A percentile compares a stretch with the other conserved stretches of the same genome.
These are phyloP conservation scores for Penicillium pulvis DNA, from an alignment of 495 filamentous ascomycete genomes.

Conservation along the genomic window DNA sequence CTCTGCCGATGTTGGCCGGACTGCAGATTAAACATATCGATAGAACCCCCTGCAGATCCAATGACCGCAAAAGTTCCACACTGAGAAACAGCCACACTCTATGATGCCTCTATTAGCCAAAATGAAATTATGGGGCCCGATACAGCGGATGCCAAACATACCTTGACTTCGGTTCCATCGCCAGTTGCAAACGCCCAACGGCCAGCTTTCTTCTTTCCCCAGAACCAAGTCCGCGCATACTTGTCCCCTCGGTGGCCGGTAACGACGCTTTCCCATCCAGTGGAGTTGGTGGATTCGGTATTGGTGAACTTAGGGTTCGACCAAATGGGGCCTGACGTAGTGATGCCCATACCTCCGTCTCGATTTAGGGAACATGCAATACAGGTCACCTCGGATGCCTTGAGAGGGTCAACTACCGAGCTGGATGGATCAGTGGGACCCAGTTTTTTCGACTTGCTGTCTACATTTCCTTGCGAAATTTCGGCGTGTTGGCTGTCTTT, in stretches of 20 bases:
- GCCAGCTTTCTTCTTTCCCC: constrained; percentile 89
- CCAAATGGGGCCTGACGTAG: constrained; percentile 74
- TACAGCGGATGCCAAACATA: constrained; percentile 22
- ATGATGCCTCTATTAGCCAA: constrained; percentile 17
- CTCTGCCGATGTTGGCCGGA: constrained; percentile 83
- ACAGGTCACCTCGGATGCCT: constrained; percentile 85
- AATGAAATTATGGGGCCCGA: background rate
- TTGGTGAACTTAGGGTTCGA: constrained; percentile 62
- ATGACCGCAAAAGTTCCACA: constrained; percentile 96
- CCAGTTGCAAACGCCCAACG: constrained; percentile 89
- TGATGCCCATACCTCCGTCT: constrained; percentile 85
- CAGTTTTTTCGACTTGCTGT: constrained; percentile 80
- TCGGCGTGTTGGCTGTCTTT: constrained; percentile 94
- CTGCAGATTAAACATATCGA: constrained; percentile 96
- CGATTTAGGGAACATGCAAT: constrained; percentile 89
- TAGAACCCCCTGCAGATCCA: constrained; percentile 75
- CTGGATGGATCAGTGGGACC: constrained; percentile 55
- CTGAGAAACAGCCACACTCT: constrained; percentile 81
- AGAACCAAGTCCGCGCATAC: constrained; percentile 93
- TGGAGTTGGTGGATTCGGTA: constrained; percentile 65
- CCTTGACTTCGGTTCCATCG: constrained; percentile 77
- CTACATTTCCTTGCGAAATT: constrained; percentile 82
- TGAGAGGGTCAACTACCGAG: constrained; percentile 68
- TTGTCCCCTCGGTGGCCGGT: constrained; percentile 90
- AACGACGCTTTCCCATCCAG: constrained; percentile 95